Percentiles rank a stretch among this genome's conserved stretches.
Evolutionary conservation across 192 early-diverging fungal species (phyloP).

Genomic region (Kickxella alabastrina): DNA sequence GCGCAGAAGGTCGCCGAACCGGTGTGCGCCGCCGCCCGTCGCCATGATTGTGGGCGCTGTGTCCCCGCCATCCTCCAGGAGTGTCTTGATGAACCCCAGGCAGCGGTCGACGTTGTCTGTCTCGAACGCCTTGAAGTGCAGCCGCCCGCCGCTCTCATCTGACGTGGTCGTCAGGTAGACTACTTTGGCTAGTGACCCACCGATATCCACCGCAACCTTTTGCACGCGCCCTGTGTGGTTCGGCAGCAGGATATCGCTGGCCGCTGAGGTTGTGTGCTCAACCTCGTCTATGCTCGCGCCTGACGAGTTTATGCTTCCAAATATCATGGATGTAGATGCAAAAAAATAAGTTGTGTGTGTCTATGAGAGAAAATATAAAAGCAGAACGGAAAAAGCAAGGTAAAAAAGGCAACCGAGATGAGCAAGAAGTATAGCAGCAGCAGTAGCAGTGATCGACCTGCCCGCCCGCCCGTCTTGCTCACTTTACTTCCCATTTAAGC

Average conservation of each 20-base stretch:
- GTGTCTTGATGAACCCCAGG: constrained; percentile 71
- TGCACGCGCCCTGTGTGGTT: constrained; percentile 78
- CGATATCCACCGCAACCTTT: constrained; percentile 88
- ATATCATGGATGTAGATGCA: constrained; percentile 36
- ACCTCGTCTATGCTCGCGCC: constrained; percentile 36
- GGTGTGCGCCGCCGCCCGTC: constrained; percentile 85
- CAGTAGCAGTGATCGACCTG: no score
- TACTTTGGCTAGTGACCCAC: constrained; percentile 71
- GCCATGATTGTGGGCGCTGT: constrained; percentile 63
- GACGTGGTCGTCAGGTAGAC: constrained; percentile 63
- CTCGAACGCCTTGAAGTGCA: constrained; percentile 93
- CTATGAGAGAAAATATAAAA: not conserved
- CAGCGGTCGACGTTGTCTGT: constrained; percentile 89
- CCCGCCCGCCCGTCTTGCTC: not conserved
- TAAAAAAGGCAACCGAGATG: constrained; percentile 6
- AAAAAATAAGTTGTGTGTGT: not conserved
- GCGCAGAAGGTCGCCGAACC: constrained; percentile 66
- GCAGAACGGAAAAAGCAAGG: not conserved
- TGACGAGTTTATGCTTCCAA: constrained; percentile 46
- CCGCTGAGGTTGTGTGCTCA: constrained; percentile 16
- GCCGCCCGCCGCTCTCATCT: constrained; percentile 73
- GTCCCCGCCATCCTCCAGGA: constrained; percentile 51
- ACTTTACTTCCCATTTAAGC: not conserved
- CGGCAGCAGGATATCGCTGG: constrained; percentile 82
- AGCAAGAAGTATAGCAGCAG: not conserved